These are phyloP conservation scores for Lumnitzera littorea DNA, from an alignment of 345 rosid genomes.

Conservation along the genomic window DNA sequence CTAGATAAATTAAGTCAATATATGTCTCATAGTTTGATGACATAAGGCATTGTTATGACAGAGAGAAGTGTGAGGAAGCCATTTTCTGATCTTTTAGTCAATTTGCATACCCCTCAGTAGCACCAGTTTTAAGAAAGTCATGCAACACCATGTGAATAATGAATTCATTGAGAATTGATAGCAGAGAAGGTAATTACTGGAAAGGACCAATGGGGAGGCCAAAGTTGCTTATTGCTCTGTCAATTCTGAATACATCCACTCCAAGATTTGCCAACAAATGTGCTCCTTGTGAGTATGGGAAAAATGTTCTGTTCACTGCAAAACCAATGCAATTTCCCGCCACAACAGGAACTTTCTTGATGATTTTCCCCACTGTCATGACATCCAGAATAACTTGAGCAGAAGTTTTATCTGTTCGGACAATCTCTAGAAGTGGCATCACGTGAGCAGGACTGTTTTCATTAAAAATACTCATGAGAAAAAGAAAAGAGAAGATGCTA, in stretches of 20 bases:
- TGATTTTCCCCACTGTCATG: constrained; percentile 70
- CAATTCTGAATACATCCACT: constrained; percentile 87
- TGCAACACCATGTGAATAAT: neutral
- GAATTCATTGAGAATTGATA: constrained; percentile 1
- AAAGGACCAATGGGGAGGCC: constrained; percentile 97
- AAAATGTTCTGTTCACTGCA: constrained; percentile 88
- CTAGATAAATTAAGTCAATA: no score
- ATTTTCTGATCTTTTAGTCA: no score
- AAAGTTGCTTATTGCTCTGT: constrained; percentile 60
- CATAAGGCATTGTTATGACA: no score
- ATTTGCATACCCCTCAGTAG: no score
- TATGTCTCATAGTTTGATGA: no score
- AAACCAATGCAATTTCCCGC: constrained; percentile 96
- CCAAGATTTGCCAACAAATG: constrained; percentile 68
- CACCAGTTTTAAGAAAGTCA: neutral
- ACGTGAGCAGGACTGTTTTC: constrained; percentile 85
- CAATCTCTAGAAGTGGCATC: constrained; percentile 96
- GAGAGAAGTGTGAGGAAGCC: no score
- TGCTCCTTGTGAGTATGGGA: constrained; percentile 75
- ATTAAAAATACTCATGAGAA: constrained; percentile 12
- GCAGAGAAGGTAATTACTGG: constrained; percentile 52
- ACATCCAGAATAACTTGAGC: constrained; percentile 89
- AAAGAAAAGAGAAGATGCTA: neutral
- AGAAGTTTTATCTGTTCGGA: constrained; percentile 71
- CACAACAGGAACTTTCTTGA: constrained; percentile 92